Base-by-base conservation (phyloP, 169 alveolate species). In the Plasmodium gonderi region DNA sequence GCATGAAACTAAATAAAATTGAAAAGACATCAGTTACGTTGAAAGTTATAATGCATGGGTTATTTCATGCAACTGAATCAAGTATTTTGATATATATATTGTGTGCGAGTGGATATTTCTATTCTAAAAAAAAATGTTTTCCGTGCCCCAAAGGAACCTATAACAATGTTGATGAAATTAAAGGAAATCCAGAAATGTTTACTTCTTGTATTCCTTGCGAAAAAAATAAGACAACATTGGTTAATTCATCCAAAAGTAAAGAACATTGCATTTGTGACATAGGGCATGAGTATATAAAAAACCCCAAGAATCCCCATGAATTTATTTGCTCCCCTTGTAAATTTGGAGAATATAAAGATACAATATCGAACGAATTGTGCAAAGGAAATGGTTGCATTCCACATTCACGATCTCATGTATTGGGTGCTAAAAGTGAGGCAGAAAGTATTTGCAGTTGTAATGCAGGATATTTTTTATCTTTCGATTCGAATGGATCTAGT, bases 121-220 rank as follows among this genome's bases (percentile, higher is more conserved):
- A 74, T 47, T 87, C 76, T 7, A 60, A 20, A 12, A 92, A 94
- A 33, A 95, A 90, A 72, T 97, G 98, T 54, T 47, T n/a, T 31
- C 92, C 81, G 3, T 97, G 98, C 49, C 90, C 60, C n/a, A 60
- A 51, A n/a, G 98, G 98, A 1, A 54, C 91, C 29, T 97, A 95
- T 79, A 97, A 97, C 79, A 94, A 95, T 36, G n/a, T 96, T 11
- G 44, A 79, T 4, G 82, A 80, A 67, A 91, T 96, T 9, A 90
- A 91, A 54, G 76, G 47, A 4, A 80, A 91, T 87, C 47, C 82
- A 3, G 33, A 67, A n/a, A 51, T 47, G 51, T 78, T 85, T 81
- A 75, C 51, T 7, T 74, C 49, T 23, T 90, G 96, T 20, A 91
- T 96, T 6, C 74, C 93, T 33, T 95, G 97, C 60, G 94, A 94